A percentile compares a stretch with the other conserved stretches of the same genome.
Conservation (phyloP, 2,329 filamentous ascomycete species). For the Rhexocercosporidium sp. region DNA sequence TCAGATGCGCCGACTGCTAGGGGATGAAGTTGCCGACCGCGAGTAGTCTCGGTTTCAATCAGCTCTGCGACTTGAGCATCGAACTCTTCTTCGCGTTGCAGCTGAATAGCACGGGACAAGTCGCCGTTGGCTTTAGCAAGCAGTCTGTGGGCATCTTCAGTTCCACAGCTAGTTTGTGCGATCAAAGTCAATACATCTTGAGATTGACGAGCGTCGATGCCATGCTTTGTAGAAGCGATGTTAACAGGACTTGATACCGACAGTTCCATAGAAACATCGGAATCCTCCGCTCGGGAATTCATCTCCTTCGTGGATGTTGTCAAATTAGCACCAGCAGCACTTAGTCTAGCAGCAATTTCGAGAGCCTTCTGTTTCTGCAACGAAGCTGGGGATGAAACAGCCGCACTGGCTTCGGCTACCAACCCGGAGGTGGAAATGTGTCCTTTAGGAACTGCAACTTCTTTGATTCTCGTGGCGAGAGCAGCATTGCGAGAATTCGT, state of each 20-base stretch:
- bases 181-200: constrained; percentile 2
- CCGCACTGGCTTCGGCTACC: background rate
- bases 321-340: background rate
- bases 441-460: background rate
- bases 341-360: constrained; percentile 17
- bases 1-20: background rate
- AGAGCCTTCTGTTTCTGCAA: constrained; percentile 19
- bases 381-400: background rate
- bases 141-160: constrained; percentile 8
- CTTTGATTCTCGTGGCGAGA: constrained; percentile 11
- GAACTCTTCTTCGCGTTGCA: background rate
- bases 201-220: constrained; percentile 4
- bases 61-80: background rate
- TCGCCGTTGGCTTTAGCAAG: constrained; percentile 11
- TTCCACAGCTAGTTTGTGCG: background rate
- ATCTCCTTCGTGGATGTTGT: background rate
- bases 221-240: background rate
- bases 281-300: background rate
- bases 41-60: background rate
- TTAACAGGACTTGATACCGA: background rate
- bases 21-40: background rate
- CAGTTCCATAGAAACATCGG: background rate
- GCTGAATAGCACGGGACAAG: background rate
- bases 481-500: constrained; percentile 22
- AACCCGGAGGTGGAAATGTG: background rate